Evolutionary conservation across 2,329 filamentous ascomycete species (phyloP), one percentile per base, ranked within the genome.

Genomic region (Trichoderma afroharzianum): DNA sequence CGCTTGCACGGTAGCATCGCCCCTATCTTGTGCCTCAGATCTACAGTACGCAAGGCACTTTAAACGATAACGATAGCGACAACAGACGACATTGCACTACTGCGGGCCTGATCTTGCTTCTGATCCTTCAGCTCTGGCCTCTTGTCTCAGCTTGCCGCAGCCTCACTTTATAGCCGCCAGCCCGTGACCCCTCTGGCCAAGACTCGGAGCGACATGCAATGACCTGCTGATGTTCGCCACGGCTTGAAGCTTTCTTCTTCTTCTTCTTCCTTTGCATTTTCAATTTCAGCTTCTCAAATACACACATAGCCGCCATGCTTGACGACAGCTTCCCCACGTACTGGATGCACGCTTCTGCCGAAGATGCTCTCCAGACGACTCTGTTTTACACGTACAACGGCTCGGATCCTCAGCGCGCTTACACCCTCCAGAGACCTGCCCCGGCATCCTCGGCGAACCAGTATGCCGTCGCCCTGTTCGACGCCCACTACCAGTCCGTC

Each of bases 291-390:
- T 30, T 57, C 33, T 66, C 9, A 28, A 14, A 15, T 26, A 26
- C 7, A 15, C 24, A 14, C 5, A 18, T 5, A 39, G 14, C 2
- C 47, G 72, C 73, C 33, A 97, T 97, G 94, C 88, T 97, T 77
- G 94, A 97, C 90, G 93, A 97, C 81, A 97, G 95, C 81, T 89
- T 98, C n/a, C 95, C 95, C 70, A 94, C 87, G 58, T 91, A 89
- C 78, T 86, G 83, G 76, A 86, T 87, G 79, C 85, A 84, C 74
- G 81, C 83, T 24, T 84, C 84, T 39, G 81, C 86, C 71, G 85
- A 88, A 70, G 86, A 86, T 76, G 83, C 87, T 6, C 83, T 85
- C 72, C 83, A 86, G 78, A 91, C 82, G 75, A 85, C 87, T 78
- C 86, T 89, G 71, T 88, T 85, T 81, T 88, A 88, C 75, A 84